Evolutionary conservation across 1,284 basidiomycete species (phyloP).

Genomic region (Flammula alnicola): DNA sequence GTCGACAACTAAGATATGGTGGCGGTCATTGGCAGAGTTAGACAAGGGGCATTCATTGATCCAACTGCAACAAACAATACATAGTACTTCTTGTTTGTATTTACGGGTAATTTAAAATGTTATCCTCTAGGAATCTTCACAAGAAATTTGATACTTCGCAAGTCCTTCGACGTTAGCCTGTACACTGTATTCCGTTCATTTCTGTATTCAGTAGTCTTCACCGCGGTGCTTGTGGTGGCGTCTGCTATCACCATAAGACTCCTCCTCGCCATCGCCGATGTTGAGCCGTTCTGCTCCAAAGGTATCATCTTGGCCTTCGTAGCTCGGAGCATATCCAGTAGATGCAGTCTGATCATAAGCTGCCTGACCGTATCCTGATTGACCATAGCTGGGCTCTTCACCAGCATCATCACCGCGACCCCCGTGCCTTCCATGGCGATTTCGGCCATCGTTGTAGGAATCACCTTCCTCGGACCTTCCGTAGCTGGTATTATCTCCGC

Average conservation of each 20-base stretch:
- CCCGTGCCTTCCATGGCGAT: conserved; percentile 2
- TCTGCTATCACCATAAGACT: conserved; percentile 29
- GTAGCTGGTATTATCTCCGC: not conserved
- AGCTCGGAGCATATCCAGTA: conserved; percentile 32
- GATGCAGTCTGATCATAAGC: conserved; percentile 7
- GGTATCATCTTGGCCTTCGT: conserved; percentile 42
- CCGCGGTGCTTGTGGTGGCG: conserved; percentile 20
- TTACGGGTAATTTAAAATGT: too few relatives aligned
- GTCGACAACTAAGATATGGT: not conserved
- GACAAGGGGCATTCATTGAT: conserved; percentile 1
- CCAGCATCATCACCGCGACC: not conserved
- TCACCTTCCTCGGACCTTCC: conserved; percentile 2
- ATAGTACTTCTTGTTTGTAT: not conserved
- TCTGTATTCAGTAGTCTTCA: conserved; percentile 23
- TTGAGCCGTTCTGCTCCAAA: conserved; percentile 53
- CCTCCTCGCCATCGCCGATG: conserved; percentile 24
- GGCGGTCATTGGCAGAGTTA: conserved; percentile 14
- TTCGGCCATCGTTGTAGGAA: conserved; percentile 11
- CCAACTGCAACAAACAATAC: not conserved
- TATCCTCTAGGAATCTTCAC: too few relatives aligned
- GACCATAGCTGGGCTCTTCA: conserved; percentile 2
- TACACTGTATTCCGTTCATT: too few relatives aligned
- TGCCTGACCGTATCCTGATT: not conserved
- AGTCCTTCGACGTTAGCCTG: too few relatives aligned
- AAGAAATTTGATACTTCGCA: too few relatives aligned